Conservation (phyloP, 352 stramenopile genomes). For the Phytophthora parvispora region DNA sequence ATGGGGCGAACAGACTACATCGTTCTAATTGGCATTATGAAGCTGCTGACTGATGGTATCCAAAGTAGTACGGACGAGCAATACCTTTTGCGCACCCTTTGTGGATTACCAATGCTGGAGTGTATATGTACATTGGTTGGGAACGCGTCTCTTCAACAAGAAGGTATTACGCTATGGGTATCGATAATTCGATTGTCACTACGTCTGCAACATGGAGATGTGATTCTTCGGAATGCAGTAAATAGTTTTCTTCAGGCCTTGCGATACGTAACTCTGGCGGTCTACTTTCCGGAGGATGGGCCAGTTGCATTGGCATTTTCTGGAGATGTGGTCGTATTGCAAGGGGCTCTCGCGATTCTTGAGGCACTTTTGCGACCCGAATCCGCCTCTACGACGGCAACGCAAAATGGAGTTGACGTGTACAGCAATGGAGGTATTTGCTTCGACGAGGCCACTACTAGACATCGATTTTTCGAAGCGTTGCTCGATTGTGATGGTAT, state of each 20-base stretch:
- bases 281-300: slow-evolving; percentile 44
- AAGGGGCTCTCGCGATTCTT: slow-evolving; percentile 34
- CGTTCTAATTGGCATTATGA: slow-evolving; percentile 58
- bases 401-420: not conserved
- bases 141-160: slow-evolving; percentile 40
- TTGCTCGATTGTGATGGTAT: slow-evolving; percentile 56
- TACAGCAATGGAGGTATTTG: not conserved
- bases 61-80: slow-evolving; percentile 25
- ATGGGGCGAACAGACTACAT: slow-evolving; percentile 45
- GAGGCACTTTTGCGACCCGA: slow-evolving; percentile 29
- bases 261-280: slow-evolving; percentile 52
- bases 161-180: slow-evolving; percentile 49
- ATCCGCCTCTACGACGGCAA: not conserved
- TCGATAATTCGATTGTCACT: slow-evolving; percentile 46
- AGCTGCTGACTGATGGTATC: slow-evolving; percentile 26
- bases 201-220: slow-evolving; percentile 44
- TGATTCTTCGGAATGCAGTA: slow-evolving; percentile 49
- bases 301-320: slow-evolving; percentile 37
- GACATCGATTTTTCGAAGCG: slow-evolving; percentile 41
- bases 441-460: slow-evolving; percentile 7
- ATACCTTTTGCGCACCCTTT: slow-evolving; percentile 41
- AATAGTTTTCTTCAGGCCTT: slow-evolving; percentile 68
- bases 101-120: slow-evolving; percentile 53
- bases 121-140: slow-evolving; percentile 52
- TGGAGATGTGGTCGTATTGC: slow-evolving; percentile 31